phyloP scores from a whole-genome alignment of 257 asterid species.

The Primulina tabacum region DNA sequence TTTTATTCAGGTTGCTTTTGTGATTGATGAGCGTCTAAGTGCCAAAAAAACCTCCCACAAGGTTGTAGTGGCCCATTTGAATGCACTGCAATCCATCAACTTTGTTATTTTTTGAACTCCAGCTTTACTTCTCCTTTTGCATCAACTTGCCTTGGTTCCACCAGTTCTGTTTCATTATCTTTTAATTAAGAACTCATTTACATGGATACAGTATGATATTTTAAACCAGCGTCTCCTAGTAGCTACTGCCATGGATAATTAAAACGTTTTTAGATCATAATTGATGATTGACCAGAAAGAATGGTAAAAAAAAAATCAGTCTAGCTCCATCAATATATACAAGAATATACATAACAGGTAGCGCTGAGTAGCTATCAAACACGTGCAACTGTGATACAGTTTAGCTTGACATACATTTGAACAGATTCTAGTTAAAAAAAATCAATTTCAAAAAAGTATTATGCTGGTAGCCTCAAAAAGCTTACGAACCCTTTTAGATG shows the following conservation, averaged over 20 bases:
- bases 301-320: too few species aligned
- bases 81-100: neutral
- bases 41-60: constrained; percentile 69
- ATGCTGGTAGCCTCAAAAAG: neutral
- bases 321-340: too few species aligned
- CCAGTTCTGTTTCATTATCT: neutral
- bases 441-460: too few species aligned
- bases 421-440: too few species aligned
- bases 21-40: constrained; percentile 83
- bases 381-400: too few species aligned
- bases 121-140: constrained; percentile 12
- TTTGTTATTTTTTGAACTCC: constrained; percentile 2
- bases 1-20: constrained; percentile 65
- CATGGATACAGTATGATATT: constrained; percentile 9
- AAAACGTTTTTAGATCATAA: too few species aligned
- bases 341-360: too few species aligned
- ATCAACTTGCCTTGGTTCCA: neutral
- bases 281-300: too few species aligned
- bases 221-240: constrained; percentile 11
- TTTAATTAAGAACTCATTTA: constrained; percentile 6
- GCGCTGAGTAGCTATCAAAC: too few species aligned
- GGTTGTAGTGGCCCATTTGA: constrained; percentile 37
- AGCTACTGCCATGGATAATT: neutral
- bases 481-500: neutral
- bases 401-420: too few species aligned